Base-by-base conservation (phyloP, 371 early-diverging fungal species). In the Funneliformis caledonium region DNA sequence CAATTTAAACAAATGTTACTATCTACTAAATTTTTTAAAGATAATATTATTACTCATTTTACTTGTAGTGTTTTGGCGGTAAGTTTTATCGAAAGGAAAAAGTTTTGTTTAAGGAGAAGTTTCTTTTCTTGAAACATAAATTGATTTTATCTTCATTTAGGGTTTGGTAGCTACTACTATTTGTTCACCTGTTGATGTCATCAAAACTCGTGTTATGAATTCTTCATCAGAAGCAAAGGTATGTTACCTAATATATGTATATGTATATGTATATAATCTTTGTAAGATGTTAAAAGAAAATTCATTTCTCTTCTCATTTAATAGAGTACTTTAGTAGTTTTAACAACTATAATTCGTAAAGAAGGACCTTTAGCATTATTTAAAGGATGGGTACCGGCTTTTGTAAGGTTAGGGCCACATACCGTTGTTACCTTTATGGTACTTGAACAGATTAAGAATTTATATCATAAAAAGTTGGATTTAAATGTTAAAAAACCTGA, bases 191-290 rank as follows among this genome's bases (percentile, higher is more conserved):
- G 86, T 95, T 59, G 97, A 97, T 86, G 97, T 97, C 14, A 88
- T 96, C 69, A 97, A 97, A 86, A 96, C 96, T 0, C 91, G 97
- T 42, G 89, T 96, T 64, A 96, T 97, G 97, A 93, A 91, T 82
- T 85, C 89, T 37, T 85, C 82, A 9, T 85, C 82, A n/a, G 83
- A 85, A 64, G 45, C 79, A 31, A 81, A 42, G 80, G 86, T 86
- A 83, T 78, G 73, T 81, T n/a, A 33, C 37, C 48, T 62, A 42
- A 4, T 3, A 19, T 1, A 33, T 16, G 33, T 67, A 14, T 67
- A 45, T 42, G 10, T 70, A 26, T 31, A 6, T 64, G 26, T 26
- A 26, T 26, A 26, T 16, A 65, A 19, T 79, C 19, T 16, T 52
- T 52, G 37, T 37, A 37, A 37, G 1, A 37, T 37, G 73, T 48